These are phyloP conservation scores for Cunninghamia lanceolata DNA, from an alignment of 75 land plant species.

Conservation along the genomic window DNA sequence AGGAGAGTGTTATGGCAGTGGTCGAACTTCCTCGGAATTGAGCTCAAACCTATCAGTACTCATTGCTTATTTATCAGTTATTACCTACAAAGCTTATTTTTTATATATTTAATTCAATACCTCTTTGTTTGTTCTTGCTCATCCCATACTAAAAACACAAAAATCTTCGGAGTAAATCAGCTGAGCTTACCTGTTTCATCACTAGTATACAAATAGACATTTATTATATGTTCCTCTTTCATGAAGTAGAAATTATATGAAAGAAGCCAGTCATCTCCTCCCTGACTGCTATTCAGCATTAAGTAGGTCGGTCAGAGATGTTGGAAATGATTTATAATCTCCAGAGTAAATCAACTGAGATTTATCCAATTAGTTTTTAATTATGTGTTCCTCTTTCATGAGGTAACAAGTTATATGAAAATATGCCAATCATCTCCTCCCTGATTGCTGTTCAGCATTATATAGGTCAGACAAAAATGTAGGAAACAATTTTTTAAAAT, in stretches of 20 bases:
- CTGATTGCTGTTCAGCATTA: not conserved
- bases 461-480: not conserved
- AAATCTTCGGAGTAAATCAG: not conserved
- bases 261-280: not conserved
- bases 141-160: not conserved
- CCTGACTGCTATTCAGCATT: not conserved
- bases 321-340: no score
- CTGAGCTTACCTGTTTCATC: not conserved
- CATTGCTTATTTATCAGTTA: not conserved
- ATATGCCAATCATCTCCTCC: not conserved
- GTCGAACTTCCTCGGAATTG: not conserved
- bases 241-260: not conserved
- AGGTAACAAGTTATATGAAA: not conserved
- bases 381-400: not conserved
- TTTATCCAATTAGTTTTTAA: not conserved
- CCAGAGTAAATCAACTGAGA: no score
- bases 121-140: not conserved
- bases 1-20: constrained; percentile 16
- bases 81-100: not conserved
- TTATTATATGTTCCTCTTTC: no score
- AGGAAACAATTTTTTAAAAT: no score
- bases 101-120: not conserved
- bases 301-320: not conserved
- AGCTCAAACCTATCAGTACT: not conserved
- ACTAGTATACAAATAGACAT: not conserved